Conservation (phyloP, 2,329 filamentous ascomycete species). For the Hypoxylon rubiginosum region DNA sequence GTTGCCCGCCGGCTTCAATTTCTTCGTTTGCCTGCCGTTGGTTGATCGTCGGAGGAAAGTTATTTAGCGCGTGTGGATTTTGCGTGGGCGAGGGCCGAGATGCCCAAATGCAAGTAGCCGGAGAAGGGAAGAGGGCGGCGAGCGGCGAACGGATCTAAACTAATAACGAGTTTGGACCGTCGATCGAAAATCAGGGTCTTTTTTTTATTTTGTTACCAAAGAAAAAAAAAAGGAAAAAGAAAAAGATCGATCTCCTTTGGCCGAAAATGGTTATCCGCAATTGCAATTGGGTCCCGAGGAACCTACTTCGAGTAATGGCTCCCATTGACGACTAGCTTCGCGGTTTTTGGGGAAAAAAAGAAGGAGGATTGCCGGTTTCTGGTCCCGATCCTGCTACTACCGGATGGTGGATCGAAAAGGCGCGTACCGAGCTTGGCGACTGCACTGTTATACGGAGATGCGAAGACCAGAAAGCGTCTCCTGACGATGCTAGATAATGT, state of each 20-base stretch:
- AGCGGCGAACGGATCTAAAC: conserved; percentile 15
- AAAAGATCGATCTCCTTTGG: not conserved
- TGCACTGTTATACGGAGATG: conserved; percentile 26
- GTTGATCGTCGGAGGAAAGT: conserved; percentile 29
- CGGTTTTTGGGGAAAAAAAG: conserved; percentile 1
- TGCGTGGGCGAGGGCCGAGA: conserved; percentile 31
- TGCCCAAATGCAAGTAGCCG: conserved; percentile 36
- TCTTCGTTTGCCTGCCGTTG: conserved; percentile 10
- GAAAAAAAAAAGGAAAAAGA: conserved; percentile 1
- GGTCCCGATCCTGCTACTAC: conserved; percentile 26
- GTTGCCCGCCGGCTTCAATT: not conserved
- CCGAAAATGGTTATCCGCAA: not conserved
- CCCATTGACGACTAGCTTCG: conserved; percentile 16
- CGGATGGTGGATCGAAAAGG: too few relatives aligned
- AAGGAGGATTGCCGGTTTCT: conserved; percentile 21
- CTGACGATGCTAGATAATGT: conserved; percentile 27
- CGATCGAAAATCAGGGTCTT: conserved; percentile 39
- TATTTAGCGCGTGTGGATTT: conserved; percentile 10
- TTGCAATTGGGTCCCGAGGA: conserved; percentile 4
- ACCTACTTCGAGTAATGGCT: conserved; percentile 19
- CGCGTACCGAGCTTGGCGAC: conserved; percentile 34
- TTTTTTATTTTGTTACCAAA: not conserved
- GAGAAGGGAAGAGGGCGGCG: conserved; percentile 30
- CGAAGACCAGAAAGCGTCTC: conserved; percentile 16
- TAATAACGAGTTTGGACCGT: conserved; percentile 18